A percentile compares a stretch with the other conserved stretches of the same genome.
Evolutionary conservation across 1,139 yeast species (phyloP).

Genomic region (Candida pseudoviswanathii): DNA sequence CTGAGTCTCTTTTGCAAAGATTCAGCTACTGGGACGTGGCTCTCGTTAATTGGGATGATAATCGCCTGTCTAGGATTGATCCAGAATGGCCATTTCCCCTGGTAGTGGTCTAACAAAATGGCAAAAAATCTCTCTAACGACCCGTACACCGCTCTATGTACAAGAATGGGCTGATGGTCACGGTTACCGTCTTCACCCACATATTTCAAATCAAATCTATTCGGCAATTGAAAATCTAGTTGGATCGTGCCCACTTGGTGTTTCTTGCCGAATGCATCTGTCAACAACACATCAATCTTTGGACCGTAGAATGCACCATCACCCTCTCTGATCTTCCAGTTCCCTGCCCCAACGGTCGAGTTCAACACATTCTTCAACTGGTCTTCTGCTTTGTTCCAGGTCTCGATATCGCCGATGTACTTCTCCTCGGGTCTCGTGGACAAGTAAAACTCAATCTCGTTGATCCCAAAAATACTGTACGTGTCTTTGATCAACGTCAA

Average conservation of each 20-base stretch:
- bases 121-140: constrained; percentile 93
- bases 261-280: constrained; percentile 79
- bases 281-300: constrained; percentile 81
- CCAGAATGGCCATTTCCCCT: constrained; percentile 99
- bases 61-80: constrained; percentile 91
- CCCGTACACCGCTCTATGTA: constrained; percentile 95
- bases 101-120: constrained; percentile 83
- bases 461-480: constrained; percentile 76
- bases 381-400: constrained; percentile 86
- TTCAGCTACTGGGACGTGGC: constrained; percentile 58
- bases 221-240: constrained; percentile 91
- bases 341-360: constrained; percentile 49
- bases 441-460: constrained; percentile 66
- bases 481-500: constrained; percentile 76
- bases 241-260: constrained; percentile 98
- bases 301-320: constrained; percentile 99
- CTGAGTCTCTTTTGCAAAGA: constrained; percentile 49
- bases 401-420: constrained; percentile 76
- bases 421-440: constrained; percentile 89
- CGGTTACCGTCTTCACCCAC: constrained; percentile 52
- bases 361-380: constrained; percentile 69
- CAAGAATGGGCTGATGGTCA: constrained; percentile 75
- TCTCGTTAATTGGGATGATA: constrained; percentile 74
- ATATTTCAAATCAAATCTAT: constrained; percentile 75
- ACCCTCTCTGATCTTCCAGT: constrained; percentile 80